Conservation (phyloP, 441 rosid genomes). For the Arabidopsis lyrata region DNA sequence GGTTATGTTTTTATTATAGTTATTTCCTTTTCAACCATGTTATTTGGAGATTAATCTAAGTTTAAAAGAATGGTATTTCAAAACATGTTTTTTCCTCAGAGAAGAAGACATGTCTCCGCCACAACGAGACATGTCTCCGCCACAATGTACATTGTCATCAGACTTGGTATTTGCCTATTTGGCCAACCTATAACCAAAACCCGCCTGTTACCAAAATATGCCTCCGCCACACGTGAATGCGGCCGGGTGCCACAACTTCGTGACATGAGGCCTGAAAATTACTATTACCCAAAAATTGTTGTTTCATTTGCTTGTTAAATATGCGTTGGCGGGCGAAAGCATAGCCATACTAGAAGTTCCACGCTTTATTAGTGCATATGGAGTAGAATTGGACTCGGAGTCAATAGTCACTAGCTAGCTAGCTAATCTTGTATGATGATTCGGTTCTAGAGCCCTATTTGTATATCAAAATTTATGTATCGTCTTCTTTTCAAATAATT, state of each 20-base stretch:
- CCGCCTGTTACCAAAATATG: background rate
- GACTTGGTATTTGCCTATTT: background rate
- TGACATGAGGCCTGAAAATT: background rate
- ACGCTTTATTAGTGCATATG: background rate
- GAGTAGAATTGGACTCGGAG: background rate
- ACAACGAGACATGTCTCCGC: background rate
- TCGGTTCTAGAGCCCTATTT: background rate
- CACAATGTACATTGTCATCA: background rate
- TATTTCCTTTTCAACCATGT: background rate
- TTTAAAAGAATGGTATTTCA: background rate
- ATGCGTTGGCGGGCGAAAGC: background rate
- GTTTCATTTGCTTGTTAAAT: background rate
- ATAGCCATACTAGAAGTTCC: background rate
- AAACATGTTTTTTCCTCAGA: background rate
- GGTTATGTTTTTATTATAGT: background rate
- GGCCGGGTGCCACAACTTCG: background rate
- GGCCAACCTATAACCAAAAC: slow-evolving; percentile 1
- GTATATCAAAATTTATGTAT: background rate
- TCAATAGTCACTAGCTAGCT: background rate
- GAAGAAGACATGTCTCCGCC: background rate
- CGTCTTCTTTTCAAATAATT: background rate
- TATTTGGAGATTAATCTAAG: background rate
- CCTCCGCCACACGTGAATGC: background rate
- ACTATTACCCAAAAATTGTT: too few species aligned
- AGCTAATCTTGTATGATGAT: background rate